Evolutionary conservation across 2,329 filamentous ascomycete genomes (phyloP), one percentile per base, ranked within the genome.

Genomic region (Diaporthe aspalathi): DNA sequence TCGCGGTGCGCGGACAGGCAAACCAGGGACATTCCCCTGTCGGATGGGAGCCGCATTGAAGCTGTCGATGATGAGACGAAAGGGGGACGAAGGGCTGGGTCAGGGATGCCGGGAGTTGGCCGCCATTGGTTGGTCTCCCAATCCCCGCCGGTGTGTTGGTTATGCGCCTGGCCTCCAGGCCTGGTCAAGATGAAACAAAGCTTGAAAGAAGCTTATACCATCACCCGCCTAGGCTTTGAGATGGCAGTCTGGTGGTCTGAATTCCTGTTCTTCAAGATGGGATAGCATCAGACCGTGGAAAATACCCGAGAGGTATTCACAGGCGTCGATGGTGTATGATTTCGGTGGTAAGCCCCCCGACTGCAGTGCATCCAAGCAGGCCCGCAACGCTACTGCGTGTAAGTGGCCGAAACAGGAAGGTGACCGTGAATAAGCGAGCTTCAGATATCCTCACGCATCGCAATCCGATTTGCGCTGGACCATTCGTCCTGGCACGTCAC

Each of bases 131-230:
- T 12, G 22, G 24, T 8, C 16, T n/a, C 17, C 63, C 49, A n/a
- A 29, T 32, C 24, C 32, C 22, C 20, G 63, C 20, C 17, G 24
- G 17, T 8, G 8, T 38, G 32, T 35, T 35, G 5, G 5, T 24
- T 50, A 62, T 49, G 54, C 54, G 53, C 47, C 57, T 71, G 54
- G 45, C n/a, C 32, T 47, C 27, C 38, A n/a, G 63, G 53, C 38
- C 62, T 60, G 65, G 49, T 71, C 65, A 74, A 75, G 24, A 38
- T 76, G 76, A 76, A 76, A 76, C 75, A 47, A 68, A 56, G 49
- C 56, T 72, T 73, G 43, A 70, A 68, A 69, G 57, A 72, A 66
- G 70, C 52, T 69, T 71, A 66, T 47, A 52, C n/a, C 35, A 35
- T 20, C 17, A 8, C 49, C 50, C 27, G 24, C 38, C 20, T 32